A percentile compares a stretch with the other conserved stretches of the same genome.
These are phyloP conservation scores for Paramecium sonneborni DNA, from an alignment of 73 alveolate species.

Conservation along the genomic window DNA sequence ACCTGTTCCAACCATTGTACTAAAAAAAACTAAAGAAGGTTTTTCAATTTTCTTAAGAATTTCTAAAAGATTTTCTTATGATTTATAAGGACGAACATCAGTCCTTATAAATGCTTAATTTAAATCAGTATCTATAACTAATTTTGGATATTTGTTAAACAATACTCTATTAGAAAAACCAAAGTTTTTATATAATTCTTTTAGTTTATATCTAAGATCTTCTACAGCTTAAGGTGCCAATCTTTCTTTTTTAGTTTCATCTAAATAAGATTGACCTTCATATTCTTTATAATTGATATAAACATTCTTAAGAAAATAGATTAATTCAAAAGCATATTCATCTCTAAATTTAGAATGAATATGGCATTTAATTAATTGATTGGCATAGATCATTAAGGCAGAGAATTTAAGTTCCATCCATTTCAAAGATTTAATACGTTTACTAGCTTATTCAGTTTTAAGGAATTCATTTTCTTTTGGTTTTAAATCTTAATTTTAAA, in stretches of 20 bases:
- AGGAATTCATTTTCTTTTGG: constrained; percentile 30
- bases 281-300: neutral
- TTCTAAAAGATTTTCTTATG: constrained; percentile 24
- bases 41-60: neutral
- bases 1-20: constrained; percentile 60
- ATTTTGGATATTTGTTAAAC: constrained; percentile 39
- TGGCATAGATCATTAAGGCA: constrained; percentile 36
- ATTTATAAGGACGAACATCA: constrained; percentile 33
- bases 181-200: neutral
- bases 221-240: neutral
- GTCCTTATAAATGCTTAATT: constrained; percentile 24
- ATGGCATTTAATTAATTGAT: neutral
- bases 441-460: constrained; percentile 45
- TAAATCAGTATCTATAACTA: constrained; percentile 49
- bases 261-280: constrained; percentile 46
- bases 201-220: constrained; percentile 8
- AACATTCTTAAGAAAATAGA: constrained; percentile 13
- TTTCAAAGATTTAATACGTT: constrained; percentile 4
- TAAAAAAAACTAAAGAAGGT: neutral
- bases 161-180: constrained; percentile 52
- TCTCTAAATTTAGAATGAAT: constrained; percentile 50
- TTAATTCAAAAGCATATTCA: constrained; percentile 43
- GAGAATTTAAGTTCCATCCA: constrained; percentile 41
- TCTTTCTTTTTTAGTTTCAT: neutral
- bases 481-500: neutral